These are phyloP conservation scores for Aspergillus pseudoglaucus DNA, from an alignment of 2,329 filamentous ascomycete genomes.

Conservation along the genomic window DNA sequence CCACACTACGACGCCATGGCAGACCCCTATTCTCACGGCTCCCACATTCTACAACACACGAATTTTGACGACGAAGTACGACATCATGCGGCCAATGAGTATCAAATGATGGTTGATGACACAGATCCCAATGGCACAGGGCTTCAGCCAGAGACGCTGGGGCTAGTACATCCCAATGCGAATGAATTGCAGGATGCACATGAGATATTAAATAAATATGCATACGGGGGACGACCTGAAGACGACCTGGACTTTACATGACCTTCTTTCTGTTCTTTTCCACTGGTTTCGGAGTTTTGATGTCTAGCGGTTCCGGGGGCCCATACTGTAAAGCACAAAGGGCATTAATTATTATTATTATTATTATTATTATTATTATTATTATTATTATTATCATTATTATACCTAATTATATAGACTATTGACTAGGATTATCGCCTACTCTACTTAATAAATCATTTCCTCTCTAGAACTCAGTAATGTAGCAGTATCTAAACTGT, in stretches of 20 bases:
- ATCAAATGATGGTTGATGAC: slow-evolving; percentile 37
- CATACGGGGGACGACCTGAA: slow-evolving; percentile 33
- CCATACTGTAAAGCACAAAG: background rate
- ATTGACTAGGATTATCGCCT: background rate
- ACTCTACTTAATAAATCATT: background rate
- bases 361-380: too few species aligned
- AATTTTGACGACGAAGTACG: slow-evolving; percentile 35
- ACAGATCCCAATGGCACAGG: slow-evolving; percentile 21
- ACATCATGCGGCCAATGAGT: slow-evolving; percentile 32
- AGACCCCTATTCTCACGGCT: slow-evolving; percentile 27
- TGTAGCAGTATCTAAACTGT: background rate
- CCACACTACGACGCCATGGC: slow-evolving; percentile 32
- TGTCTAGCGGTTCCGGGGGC: background rate
- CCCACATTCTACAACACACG: slow-evolving; percentile 25
- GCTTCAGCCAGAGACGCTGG: slow-evolving; percentile 33
- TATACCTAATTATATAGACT: background rate
- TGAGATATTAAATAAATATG: slow-evolving; percentile 33
- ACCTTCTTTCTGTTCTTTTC: slow-evolving; percentile 3
- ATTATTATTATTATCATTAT: too few species aligned
- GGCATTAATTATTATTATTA: background rate
- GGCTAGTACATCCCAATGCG: slow-evolving; percentile 32
- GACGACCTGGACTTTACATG: slow-evolving; percentile 21
- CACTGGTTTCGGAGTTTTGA: background rate
- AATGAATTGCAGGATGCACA: slow-evolving; percentile 37
- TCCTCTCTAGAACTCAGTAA: too few species aligned